phyloP scores from a whole-genome alignment of 306 rosid genomes.

The Potentilla sterilis region DNA sequence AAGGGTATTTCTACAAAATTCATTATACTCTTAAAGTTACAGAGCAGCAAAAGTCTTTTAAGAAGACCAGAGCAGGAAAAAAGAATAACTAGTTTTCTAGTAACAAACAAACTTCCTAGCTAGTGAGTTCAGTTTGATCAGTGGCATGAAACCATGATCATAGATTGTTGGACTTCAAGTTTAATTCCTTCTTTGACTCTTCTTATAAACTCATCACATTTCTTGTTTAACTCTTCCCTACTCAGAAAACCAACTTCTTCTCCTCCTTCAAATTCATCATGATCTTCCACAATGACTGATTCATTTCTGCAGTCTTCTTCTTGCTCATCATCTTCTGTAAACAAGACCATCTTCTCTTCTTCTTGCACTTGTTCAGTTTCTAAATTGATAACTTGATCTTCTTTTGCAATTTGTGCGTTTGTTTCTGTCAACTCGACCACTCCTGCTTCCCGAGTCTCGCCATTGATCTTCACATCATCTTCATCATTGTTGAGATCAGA shows the following conservation, averaged over 20 bases:
- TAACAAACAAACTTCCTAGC: neutral
- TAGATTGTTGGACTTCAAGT: conserved; percentile 33
- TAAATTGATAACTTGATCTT: conserved; percentile 6
- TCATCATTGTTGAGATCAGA: conserved; percentile 1
- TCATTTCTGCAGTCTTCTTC: conserved; percentile 8
- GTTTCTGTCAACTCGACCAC: neutral
- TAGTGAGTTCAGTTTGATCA: neutral
- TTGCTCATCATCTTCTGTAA: neutral
- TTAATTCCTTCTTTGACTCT: conserved; percentile 56
- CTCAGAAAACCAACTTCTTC: conserved; percentile 24
- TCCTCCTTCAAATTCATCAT: conserved; percentile 17
- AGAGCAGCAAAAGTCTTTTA: neutral
- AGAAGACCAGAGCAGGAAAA: neutral
- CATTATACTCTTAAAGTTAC: neutral
- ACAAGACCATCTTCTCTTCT: neutral
- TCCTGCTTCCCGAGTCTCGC: neutral
- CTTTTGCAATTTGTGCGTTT: neutral
- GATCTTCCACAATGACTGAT: conserved; percentile 13
- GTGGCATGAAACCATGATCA: conserved; percentile 2
- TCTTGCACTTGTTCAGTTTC: conserved; percentile 11
- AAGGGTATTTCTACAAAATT: neutral
- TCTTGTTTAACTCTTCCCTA: conserved; percentile 67
- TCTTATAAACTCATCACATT: conserved; percentile 75
- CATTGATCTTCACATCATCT: neutral
- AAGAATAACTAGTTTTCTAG: neutral